These are phyloP conservation scores for Euclidium syriacum DNA, from an alignment of 345 rosid species.

Conservation along the genomic window DNA sequence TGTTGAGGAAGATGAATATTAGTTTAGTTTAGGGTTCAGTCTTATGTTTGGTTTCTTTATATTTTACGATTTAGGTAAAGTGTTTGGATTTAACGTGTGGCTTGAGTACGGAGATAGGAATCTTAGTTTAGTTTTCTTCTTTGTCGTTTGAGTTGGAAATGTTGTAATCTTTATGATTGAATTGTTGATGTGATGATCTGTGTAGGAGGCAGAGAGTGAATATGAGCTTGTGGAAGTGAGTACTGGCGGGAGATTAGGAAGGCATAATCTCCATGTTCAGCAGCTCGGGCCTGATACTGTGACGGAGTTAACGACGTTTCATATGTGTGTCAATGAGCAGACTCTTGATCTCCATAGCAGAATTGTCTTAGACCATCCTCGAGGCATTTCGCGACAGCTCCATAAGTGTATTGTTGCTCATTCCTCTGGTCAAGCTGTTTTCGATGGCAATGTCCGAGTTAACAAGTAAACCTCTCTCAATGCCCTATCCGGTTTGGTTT, in stretches of 20 bases:
- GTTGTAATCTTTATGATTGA: too few species aligned
- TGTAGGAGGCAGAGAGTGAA: slow-evolving; percentile 65
- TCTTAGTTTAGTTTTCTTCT: too few species aligned
- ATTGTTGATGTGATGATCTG: not conserved
- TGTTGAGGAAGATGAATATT: not conserved
- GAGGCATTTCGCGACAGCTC: slow-evolving; percentile 71
- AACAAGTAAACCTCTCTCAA: slow-evolving; percentile 50
- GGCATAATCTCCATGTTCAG: slow-evolving; percentile 88
- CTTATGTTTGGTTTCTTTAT: not conserved
- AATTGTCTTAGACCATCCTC: slow-evolving; percentile 84
- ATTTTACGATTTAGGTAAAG: not conserved
- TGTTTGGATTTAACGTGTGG: not conserved
- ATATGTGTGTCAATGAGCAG: slow-evolving; percentile 62
- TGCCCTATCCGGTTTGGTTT: not conserved
- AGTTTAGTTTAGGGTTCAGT: not conserved
- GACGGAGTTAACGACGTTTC: slow-evolving; percentile 78
- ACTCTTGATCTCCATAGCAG: slow-evolving; percentile 88
- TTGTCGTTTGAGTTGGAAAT: too few species aligned
- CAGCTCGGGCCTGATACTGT: slow-evolving; percentile 83
- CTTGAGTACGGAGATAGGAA: not conserved
- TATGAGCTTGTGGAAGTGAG: slow-evolving; percentile 90
- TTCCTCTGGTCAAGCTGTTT: slow-evolving; percentile 86
- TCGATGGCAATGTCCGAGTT: slow-evolving; percentile 84
- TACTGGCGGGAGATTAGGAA: slow-evolving; percentile 84
- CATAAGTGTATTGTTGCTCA: slow-evolving; percentile 95